These are phyloP conservation scores for Mallotus repandus DNA, from an alignment of 441 rosid genomes.

Conservation along the genomic window DNA sequence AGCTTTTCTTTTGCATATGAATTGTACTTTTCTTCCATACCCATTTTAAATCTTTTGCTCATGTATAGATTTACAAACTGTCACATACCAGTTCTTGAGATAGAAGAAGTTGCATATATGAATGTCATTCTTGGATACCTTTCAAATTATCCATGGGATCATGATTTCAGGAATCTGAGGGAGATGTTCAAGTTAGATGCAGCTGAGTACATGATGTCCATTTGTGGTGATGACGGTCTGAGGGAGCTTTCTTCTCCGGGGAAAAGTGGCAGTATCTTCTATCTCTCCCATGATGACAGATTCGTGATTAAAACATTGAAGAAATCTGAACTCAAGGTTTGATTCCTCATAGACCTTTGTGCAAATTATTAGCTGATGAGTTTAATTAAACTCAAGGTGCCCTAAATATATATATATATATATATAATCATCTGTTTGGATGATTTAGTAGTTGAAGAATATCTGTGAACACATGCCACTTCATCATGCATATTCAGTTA, in stretches of 20 bases:
- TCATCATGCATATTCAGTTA: not conserved
- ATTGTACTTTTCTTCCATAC: not conserved
- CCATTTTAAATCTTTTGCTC: not conserved
- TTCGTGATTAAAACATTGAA: constrained; percentile 93
- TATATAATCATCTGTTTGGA: not conserved
- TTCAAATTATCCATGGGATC: constrained; percentile 18
- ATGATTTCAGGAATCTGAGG: constrained; percentile 72
- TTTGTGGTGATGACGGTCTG: constrained; percentile 95
- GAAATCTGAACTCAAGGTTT: constrained; percentile 81
- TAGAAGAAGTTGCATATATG: not conserved
- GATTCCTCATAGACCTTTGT: constrained; percentile 18
- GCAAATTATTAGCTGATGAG: not conserved
- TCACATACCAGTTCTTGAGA: not conserved
- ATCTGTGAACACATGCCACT: constrained; percentile 1
- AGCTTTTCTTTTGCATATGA: not conserved
- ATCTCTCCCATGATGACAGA: constrained; percentile 87
- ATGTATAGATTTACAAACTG: not conserved
- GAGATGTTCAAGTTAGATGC: constrained; percentile 98
- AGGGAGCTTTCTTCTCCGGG: constrained; percentile 86
- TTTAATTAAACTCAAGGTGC: not conserved
- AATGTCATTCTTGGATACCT: not conserved
- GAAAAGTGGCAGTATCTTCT: constrained; percentile 97
- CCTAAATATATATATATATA: too few relatives aligned
- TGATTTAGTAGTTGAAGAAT: not conserved
- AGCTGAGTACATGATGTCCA: constrained; percentile 99